Base-by-base conservation (phyloP, 306 rosid species). In the Acacia melanoxylon region DNA sequence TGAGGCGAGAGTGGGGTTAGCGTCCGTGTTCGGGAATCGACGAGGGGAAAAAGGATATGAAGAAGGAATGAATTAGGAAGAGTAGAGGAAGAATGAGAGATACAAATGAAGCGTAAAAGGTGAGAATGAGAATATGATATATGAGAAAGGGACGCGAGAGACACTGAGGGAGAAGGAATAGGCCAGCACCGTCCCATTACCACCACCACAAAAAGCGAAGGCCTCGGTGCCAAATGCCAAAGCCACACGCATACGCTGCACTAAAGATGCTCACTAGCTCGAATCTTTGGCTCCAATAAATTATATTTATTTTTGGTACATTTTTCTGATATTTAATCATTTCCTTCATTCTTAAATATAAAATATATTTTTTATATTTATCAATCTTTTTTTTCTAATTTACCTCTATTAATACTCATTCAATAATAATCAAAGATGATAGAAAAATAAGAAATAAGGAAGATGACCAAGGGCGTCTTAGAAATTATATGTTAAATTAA, bases 11-110 rank as follows among this genome's bases (percentile, higher is more conserved):
- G 3, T 8, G 49, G 31, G 20, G 42, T 45, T 51, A 14, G 42
- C 72, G 76, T 85, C 77, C 70, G 77, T 76, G 22, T 46, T 62
- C 25, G 33, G 48, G 63, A 74, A 81, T 24, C 20, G 48, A 48
- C 16, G 49, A 10, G 42, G 8, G 10, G 2, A 17, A 10, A 40
- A 12, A 31, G 7, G 40, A 22, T 46, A 22, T 46, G 67, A 27
- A 45, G 67, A 35, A 27, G 12, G 74, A 66, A 81, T 2, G 85
- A 85, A 80, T 67, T 33, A 41, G 68, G 56, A 16, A 24, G 33
- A 56, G 29, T 8, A 37, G 72, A 1, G 22, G 65, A n/a, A 33
- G 86, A 78, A 75, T 37, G 41, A 59, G 66, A 42, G 75, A 72
- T 24, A 78, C 24, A 22, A 74, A 62, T 25, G 35, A 31, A 45